These are phyloP conservation scores for Pseudogymnoascus sp. DNA, from an alignment of 2,329 filamentous ascomycete genomes.

Conservation along the genomic window DNA sequence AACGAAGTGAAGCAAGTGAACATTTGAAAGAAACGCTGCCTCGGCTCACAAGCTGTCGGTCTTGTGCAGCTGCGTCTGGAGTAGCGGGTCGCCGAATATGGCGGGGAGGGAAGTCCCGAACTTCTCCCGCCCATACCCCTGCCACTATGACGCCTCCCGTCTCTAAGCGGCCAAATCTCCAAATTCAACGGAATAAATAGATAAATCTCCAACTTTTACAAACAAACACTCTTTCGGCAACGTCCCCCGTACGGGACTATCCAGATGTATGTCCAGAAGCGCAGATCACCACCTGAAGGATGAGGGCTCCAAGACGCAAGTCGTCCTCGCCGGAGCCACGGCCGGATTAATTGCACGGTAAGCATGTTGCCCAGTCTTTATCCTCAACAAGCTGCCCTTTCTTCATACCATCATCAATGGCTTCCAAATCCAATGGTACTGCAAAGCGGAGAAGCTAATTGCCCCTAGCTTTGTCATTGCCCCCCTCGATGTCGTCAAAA, in stretches of 20 bases:
- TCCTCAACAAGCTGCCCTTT: neutral
- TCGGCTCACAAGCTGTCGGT: neutral
- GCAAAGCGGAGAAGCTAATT: conserved; percentile 11
- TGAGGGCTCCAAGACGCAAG: conserved; percentile 63
- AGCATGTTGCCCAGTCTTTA: neutral
- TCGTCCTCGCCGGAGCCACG: conserved; percentile 56
- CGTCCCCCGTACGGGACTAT: conserved; percentile 17
- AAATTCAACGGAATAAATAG: conserved; percentile 1
- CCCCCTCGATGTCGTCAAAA: conserved; percentile 95
- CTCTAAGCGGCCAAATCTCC: conserved; percentile 3
- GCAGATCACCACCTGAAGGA: conserved; percentile 55
- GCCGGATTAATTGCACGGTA: conserved; percentile 86
- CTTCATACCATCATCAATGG: neutral
- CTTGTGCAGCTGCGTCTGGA: neutral
- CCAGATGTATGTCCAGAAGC: conserved; percentile 54
- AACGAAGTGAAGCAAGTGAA: neutral
- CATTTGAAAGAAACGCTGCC: neutral
- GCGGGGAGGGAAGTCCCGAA: conserved; percentile 6
- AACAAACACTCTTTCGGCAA: neutral
- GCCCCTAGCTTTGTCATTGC: conserved; percentile 73
- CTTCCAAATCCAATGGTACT: neutral
- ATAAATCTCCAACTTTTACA: neutral
- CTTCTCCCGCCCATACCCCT: conserved; percentile 1
- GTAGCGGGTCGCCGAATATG: conserved; percentile 3
- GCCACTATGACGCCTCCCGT: conserved; percentile 8